A percentile compares a stretch with the other conserved stretches of the same genome.
phyloP scores from a whole-genome alignment of 192 early-diverging fungal species.

The Powellomyces hirtus region DNA sequence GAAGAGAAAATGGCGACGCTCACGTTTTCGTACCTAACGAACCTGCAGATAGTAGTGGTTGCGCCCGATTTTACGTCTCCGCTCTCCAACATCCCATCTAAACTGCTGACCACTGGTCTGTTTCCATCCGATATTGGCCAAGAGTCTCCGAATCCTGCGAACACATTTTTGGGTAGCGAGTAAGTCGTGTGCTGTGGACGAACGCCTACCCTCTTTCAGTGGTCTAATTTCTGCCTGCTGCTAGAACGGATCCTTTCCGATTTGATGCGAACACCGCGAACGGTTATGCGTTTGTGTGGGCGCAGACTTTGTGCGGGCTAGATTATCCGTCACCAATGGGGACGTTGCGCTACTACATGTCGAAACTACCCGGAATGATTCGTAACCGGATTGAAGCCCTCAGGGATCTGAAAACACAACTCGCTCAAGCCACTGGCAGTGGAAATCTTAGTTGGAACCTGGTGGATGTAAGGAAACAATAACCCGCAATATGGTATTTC shows the following conservation, averaged over 20 bases:
- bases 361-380: neutral
- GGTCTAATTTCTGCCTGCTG: neutral
- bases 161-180: neutral
- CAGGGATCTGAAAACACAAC: neutral
- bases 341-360: neutral
- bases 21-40: slow-evolving; percentile 21
- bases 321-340: neutral
- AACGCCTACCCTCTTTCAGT: neutral
- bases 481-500: neutral
- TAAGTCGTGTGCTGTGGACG: neutral
- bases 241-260: slow-evolving; percentile 8
- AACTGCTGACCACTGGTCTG: neutral
- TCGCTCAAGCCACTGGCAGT: neutral
- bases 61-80: slow-evolving; percentile 1
- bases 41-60: slow-evolving; percentile 31
- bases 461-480: neutral
- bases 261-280: slow-evolving; percentile 17
- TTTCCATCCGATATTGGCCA: slow-evolving; percentile 13
- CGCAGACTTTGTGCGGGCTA: slow-evolving; percentile 28
- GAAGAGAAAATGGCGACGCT: neutral
- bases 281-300: slow-evolving; percentile 32
- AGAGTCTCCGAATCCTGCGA: slow-evolving; percentile 25
- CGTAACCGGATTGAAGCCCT: neutral
- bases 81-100: slow-evolving; percentile 3
- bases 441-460: neutral